Evolutionary conservation across 78 protist species (phyloP).

Genomic region (Dictyostelium brefeldianum): DNA sequence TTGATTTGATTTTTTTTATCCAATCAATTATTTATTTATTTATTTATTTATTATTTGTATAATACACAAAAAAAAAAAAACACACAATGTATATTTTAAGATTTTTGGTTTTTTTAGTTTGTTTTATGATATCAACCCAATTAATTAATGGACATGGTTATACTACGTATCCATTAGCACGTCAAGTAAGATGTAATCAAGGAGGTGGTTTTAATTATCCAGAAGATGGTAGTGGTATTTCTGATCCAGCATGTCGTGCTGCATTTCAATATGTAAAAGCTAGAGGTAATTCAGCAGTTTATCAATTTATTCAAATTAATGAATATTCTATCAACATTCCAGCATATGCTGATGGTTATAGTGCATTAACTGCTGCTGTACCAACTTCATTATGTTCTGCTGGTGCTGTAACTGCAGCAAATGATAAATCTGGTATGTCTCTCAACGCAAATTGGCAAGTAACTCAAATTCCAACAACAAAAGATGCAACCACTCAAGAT

Average conservation of each 20-base stretch:
- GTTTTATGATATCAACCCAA: too few species aligned
- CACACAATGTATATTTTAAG: too few species aligned
- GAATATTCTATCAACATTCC: conserved; percentile 45
- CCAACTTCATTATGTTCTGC: conserved; percentile 25
- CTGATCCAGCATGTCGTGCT: conserved; percentile 4
- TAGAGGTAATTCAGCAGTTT: not conserved
- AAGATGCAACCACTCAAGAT: not conserved
- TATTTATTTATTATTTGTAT: too few species aligned
- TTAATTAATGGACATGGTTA: conserved; percentile 64
- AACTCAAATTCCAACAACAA: not conserved
- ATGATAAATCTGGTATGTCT: conserved; percentile 33
- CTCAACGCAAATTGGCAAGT: too few species aligned
- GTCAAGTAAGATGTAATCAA: conserved; percentile 21
- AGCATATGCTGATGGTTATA: conserved; percentile 21
- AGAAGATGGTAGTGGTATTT: not conserved
- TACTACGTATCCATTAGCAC: conserved; percentile 11
- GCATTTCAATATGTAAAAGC: conserved; percentile 30
- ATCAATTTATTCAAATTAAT: conserved; percentile 53
- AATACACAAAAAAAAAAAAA: too few species aligned
- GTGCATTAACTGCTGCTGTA: conserved; percentile 40
- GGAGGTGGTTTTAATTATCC: too few species aligned
- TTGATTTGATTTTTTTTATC: too few species aligned
- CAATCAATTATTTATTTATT: too few species aligned
- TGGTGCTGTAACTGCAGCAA: not conserved
- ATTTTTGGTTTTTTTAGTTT: too few species aligned